Evolutionary conservation across 495 filamentous ascomycete genomes (phyloP), one percentile per base, ranked within the genome.

Genomic region (Thozetella sp.): DNA sequence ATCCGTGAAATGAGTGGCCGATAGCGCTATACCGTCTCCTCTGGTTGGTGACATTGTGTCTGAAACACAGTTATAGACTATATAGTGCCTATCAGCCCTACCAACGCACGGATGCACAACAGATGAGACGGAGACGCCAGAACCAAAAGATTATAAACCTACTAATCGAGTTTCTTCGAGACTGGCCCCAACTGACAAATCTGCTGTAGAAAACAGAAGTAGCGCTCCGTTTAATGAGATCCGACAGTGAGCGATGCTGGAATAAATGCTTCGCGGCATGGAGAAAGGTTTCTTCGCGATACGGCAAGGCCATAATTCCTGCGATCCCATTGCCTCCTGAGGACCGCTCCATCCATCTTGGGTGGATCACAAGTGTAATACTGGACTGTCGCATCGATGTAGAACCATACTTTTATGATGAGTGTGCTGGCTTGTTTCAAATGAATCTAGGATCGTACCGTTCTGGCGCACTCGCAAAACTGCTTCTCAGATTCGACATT

Each of bases 61-160:
- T 51, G 50, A 62, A 51, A 52, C 53, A 50, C 48, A 62, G 15
- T 34, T 55, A 26, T 62, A 62, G 10, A 62, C 60, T 62, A n/a
- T n/a, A n/a, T n/a, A n/a, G n/a, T n/a, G n/a, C n/a, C n/a, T n/a
- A n/a, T n/a, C n/a, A n/a, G n/a, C n/a, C n/a, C n/a, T n/a, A n/a
- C n/a, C n/a, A n/a, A n/a, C n/a, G n/a, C n/a, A n/a, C n/a, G n/a
- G n/a, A n/a, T n/a, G n/a, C n/a, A n/a, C n/a, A n/a, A n/a, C n/a
- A n/a, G n/a, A n/a, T n/a, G n/a, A n/a, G n/a, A n/a, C n/a, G n/a
- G n/a, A n/a, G n/a, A n/a, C n/a, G n/a, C n/a, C n/a, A n/a, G n/a
- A 52, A n/a, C n/a, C n/a, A n/a, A n/a, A n/a, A n/a, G n/a, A 15
- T 23, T 25, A 26, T 54, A 9, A 25, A 26, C 59, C 12, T 51